Percentiles rank a stretch among this genome's conserved stretches.
Conservation (phyloP, 2,329 filamentous ascomycete genomes). For the Cladorrhinum sp. region DNA sequence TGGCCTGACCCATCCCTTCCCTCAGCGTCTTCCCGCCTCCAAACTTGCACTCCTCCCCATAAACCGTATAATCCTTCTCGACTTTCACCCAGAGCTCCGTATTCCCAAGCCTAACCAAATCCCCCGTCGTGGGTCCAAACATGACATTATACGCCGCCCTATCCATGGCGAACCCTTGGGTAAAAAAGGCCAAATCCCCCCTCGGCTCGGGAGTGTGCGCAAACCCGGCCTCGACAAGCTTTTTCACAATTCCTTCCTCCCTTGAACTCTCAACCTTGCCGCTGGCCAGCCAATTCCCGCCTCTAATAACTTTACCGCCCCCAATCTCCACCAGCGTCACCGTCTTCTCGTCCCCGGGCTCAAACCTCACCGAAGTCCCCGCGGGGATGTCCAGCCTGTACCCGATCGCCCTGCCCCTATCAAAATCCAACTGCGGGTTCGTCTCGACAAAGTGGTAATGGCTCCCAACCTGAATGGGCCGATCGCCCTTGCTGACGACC, state of each 20-base stretch:
- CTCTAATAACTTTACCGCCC: conserved; percentile 73
- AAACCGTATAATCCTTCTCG: conserved; percentile 77
- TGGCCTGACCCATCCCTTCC: conserved; percentile 94
- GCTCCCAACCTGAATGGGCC: conserved; percentile 88
- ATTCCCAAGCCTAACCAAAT: conserved; percentile 74
- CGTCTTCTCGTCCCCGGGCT: conserved; percentile 88
- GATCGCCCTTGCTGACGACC: conserved; percentile 83
- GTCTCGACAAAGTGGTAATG: conserved; percentile 96
- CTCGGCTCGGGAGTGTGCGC: conserved; percentile 69
- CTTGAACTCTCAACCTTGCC: conserved; percentile 66
- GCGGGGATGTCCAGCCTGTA: conserved; percentile 86
- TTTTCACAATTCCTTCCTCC: conserved; percentile 62
- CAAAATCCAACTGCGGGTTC: conserved; percentile 88
- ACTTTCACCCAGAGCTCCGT: conserved; percentile 90
- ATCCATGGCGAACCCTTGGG: conserved; percentile 68
- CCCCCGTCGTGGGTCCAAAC: conserved; percentile 90
- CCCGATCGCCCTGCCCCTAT: conserved; percentile 77
- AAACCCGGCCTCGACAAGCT: conserved; percentile 71
- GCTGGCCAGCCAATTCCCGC: conserved; percentile 76
- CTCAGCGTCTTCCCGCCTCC: conserved; percentile 90
- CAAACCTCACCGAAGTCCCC: conserved; percentile 88
- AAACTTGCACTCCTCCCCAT: conserved; percentile 94
- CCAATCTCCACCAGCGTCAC: conserved; percentile 87
- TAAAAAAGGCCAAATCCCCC: conserved; percentile 48
- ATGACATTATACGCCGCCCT: conserved; percentile 77